These are phyloP conservation scores for Xylariaceae sp. DNA, from an alignment of 2,329 filamentous ascomycete species.

Conservation along the genomic window DNA sequence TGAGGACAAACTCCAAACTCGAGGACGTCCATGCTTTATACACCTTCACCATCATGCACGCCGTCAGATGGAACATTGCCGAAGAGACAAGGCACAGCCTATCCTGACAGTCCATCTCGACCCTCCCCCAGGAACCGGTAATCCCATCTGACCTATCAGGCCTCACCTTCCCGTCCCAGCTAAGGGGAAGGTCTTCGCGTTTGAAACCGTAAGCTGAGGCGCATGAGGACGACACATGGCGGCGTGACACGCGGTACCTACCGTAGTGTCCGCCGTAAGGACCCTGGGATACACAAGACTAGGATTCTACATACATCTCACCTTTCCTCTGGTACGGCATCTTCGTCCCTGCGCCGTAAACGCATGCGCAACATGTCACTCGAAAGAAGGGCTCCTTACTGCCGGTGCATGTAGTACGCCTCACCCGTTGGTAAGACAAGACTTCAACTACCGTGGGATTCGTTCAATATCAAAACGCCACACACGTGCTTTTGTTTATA, in stretches of 20 bases:
- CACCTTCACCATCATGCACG: conserved; percentile 7
- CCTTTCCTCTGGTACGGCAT: too few species aligned
- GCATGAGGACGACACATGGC: conserved; percentile 4
- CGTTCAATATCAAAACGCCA: too few species aligned
- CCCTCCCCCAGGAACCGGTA: background rate
- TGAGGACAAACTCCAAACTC: conserved; percentile 5
- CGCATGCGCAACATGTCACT: too few species aligned
- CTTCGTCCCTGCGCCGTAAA: too few species aligned
- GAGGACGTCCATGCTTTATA: background rate
- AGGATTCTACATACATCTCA: too few species aligned
- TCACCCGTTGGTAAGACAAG: too few species aligned
- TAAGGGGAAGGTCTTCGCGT: conserved; percentile 12
- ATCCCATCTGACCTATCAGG: background rate
- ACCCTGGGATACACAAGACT: too few species aligned
- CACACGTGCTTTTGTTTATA: too few species aligned
- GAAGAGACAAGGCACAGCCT: background rate
- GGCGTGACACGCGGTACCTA: background rate
- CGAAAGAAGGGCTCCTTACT: too few species aligned
- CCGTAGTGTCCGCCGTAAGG: background rate
- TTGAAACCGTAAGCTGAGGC: conserved; percentile 16
- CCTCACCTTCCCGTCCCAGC: conserved; percentile 20
- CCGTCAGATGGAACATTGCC: background rate
- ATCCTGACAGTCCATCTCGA: conserved; percentile 1
- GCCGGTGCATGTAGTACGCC: too few species aligned
- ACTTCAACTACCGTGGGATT: too few species aligned